Conservation (phyloP, 257 asterid genomes). For the Paulownia fortunei region DNA sequence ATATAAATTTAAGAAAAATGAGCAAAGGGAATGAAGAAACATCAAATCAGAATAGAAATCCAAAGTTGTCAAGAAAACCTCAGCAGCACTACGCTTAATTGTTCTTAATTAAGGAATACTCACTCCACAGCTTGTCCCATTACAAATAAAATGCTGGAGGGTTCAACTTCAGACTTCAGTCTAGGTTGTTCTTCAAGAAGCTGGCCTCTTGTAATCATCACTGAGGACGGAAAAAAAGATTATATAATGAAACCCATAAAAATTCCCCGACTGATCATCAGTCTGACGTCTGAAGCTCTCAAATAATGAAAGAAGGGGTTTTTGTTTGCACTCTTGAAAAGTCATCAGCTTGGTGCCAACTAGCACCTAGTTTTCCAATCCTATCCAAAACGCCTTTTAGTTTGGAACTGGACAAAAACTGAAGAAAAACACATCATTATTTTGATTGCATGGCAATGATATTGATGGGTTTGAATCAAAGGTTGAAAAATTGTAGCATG, state of each 20-base stretch:
- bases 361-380: neutral
- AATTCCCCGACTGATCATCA: neutral
- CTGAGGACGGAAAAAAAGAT: neutral
- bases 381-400: neutral
- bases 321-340: slow-evolving; percentile 14
- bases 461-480: slow-evolving; percentile 18
- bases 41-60: too few species aligned
- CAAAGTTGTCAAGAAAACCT: too few species aligned
- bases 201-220: neutral
- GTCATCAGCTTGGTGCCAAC: neutral
- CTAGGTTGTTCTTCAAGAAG: too few species aligned
- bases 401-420: neutral
- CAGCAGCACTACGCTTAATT: too few species aligned
- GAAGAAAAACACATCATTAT: neutral
- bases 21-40: too few species aligned
- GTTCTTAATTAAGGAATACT: too few species aligned
- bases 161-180: too few species aligned
- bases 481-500: slow-evolving; percentile 20
- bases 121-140: too few species aligned
- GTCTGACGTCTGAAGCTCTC: neutral
- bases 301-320: neutral
- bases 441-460: neutral
- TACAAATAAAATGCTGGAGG: too few species aligned
- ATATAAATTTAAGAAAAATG: too few species aligned
- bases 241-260: too few species aligned